These are phyloP conservation scores for Penicillium vulpinum DNA, from an alignment of 2,329 filamentous ascomycete genomes.

Conservation along the genomic window DNA sequence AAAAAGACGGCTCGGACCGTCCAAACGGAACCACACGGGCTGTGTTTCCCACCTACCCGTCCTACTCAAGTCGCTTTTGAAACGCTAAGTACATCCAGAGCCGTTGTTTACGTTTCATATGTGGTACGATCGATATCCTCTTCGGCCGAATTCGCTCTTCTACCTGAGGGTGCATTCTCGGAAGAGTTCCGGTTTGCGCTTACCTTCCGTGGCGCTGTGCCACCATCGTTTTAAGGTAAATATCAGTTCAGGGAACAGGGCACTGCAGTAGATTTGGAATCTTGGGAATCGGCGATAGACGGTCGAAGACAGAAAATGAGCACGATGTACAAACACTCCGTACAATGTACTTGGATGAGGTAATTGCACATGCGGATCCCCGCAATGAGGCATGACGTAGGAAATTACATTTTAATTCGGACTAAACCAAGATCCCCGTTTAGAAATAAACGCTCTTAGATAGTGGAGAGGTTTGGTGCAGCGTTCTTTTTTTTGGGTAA, in stretches of 20 bases:
- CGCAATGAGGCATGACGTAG: background rate
- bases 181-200: background rate
- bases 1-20: constrained; percentile 9
- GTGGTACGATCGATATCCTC: background rate
- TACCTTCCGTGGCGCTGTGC: background rate
- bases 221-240: background rate
- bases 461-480: background rate
- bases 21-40: constrained; percentile 5
- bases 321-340: background rate
- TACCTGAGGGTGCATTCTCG: background rate
- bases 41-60: background rate
- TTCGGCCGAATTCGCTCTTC: background rate
- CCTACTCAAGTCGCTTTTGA: background rate
- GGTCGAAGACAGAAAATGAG: background rate
- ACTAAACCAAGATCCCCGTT: background rate
- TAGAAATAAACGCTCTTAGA: background rate
- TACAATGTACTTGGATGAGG: background rate
- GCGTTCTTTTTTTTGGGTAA: background rate
- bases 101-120: background rate
- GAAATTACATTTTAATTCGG: background rate
- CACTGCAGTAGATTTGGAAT: background rate
- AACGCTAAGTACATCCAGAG: background rate
- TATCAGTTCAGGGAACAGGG: background rate
- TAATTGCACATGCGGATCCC: background rate
- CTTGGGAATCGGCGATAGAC: background rate